These are phyloP conservation scores for Daphne laureola DNA, from an alignment of 441 rosid species.

Conservation along the genomic window DNA sequence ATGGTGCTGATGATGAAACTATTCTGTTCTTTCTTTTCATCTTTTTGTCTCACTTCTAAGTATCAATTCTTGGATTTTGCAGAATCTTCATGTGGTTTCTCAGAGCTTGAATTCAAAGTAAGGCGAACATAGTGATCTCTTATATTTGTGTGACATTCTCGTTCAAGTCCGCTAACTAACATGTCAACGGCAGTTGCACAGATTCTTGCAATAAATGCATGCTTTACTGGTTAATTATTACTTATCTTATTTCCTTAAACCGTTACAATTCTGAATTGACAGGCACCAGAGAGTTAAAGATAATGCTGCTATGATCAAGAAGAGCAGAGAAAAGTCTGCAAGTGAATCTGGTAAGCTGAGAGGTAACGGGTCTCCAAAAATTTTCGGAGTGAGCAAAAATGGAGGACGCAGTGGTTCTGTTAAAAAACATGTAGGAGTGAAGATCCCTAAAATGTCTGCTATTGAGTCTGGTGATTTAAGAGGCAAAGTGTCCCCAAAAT, in stretches of 20 bases:
- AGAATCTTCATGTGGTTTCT: constrained; percentile 22
- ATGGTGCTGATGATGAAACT: constrained; percentile 7
- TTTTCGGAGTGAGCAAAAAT: constrained; percentile 13
- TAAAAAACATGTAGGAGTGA: no score
- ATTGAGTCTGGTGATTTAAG: neutral
- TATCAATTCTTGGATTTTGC: constrained; percentile 15
- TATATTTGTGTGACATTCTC: neutral
- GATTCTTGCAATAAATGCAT: neutral
- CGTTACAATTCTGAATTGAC: neutral
- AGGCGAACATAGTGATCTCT: constrained; percentile 17
- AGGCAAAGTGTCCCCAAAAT: constrained; percentile 24
- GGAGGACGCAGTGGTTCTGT: constrained; percentile 7
- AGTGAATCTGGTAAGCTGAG: neutral
- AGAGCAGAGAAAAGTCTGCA: constrained; percentile 13
- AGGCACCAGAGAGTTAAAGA: constrained; percentile 4
- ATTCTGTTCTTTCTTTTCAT: constrained; percentile 11
- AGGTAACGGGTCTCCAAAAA: constrained; percentile 13
- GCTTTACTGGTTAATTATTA: neutral
- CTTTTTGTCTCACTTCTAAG: constrained; percentile 8
- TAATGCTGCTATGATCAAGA: constrained; percentile 4
- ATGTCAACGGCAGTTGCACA: neutral
- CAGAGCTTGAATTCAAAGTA: constrained; percentile 24
- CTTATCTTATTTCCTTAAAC: neutral
- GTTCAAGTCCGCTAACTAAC: neutral
- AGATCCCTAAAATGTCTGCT: neutral